Base-by-base conservation (phyloP, 352 stramenopile genomes). In the Pythium phragmiticola region DNA sequence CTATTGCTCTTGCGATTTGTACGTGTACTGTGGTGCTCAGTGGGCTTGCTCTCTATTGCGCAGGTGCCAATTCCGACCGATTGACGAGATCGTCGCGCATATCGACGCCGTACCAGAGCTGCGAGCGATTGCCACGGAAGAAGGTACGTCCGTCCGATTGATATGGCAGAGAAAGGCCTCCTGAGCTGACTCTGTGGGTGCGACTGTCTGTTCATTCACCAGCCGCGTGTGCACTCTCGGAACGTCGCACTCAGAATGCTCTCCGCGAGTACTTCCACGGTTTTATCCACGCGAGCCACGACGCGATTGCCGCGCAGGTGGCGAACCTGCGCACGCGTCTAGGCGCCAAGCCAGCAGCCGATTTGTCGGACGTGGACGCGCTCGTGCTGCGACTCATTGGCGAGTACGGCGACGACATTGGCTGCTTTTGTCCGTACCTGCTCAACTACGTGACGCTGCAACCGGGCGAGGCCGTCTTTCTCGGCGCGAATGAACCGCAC, bases 401-500 rank as follows among this genome's bases (percentile, higher is more conserved):
- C 50, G 85, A 99, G 67, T 99, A 99, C 75, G 93, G 89, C 0
- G 87, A 85, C n/a, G 98, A 99, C 74, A 92, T 98, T 56, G 98
- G 98, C 43, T 97, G 96, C 60, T 99, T 99, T 73, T 96, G 96
- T 52, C 97, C 98, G 6, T 97, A 98, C 64, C 77, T 99, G 34
- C 80, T 99, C n/a, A 99, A 99, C 76, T 98, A 98, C 73, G 69
- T 99, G 11, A 80, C 90, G 12, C 87, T 99, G 65, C 72, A 97
- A 36, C 92, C 92, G 0, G 98, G 98, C 7, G 94, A 99, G 63
- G 88, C 92, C 17, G 97, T 99, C 63, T 99, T 98, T 72, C 94
- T 99, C 57, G 93, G 82, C 17, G 95, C 98, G 4, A 99, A 99
- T 73, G 97, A 99, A 68, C 98, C 98, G n/a, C 98, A 99, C 76